These are phyloP conservation scores for Lactarius deliciosus DNA, from an alignment of 768 basidiomycete species.

Conservation along the genomic window DNA sequence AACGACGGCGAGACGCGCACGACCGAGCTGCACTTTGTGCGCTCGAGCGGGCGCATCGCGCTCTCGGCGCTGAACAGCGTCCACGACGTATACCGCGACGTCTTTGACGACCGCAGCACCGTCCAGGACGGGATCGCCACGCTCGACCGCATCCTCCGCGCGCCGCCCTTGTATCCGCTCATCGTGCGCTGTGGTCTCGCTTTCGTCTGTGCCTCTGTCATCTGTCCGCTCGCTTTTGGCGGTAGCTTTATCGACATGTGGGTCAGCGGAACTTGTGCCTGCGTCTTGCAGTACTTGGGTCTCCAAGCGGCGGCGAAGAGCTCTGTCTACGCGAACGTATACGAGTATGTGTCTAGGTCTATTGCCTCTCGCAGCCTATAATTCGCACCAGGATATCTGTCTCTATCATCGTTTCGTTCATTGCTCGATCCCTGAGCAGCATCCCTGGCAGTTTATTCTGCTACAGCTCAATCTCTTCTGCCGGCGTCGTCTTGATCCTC, in stretches of 20 bases:
- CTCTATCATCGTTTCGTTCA: constrained; percentile 80
- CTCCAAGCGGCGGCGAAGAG: constrained; percentile 82
- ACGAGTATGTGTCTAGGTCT: constrained; percentile 61
- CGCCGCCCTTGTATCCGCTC: constrained; percentile 67
- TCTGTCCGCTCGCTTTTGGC: constrained; percentile 81
- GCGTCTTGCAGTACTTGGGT: constrained; percentile 74
- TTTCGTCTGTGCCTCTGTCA: constrained; percentile 74
- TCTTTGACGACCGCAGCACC: constrained; percentile 78
- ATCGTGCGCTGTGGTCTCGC: constrained; percentile 69
- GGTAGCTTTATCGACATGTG: constrained; percentile 82
- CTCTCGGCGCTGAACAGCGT: constrained; percentile 80
- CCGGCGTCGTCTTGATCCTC: constrained; percentile 86
- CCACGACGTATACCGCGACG: constrained; percentile 81
- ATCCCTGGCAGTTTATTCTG: constrained; percentile 78
- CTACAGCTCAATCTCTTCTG: constrained; percentile 86
- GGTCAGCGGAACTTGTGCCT: constrained; percentile 69
- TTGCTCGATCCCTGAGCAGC: constrained; percentile 75
- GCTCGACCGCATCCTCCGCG: constrained; percentile 61
- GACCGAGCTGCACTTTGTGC: constrained; percentile 82
- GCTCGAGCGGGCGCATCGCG: constrained; percentile 75
- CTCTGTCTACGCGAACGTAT: constrained; percentile 91
- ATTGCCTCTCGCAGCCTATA: background rate
- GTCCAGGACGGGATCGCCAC: constrained; percentile 69
- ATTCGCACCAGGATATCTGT: constrained; percentile 64
- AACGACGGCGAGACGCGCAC: constrained; percentile 70